phyloP scores from a whole-genome alignment of 768 basidiomycete species.

The Holtermannia corniformis region DNA sequence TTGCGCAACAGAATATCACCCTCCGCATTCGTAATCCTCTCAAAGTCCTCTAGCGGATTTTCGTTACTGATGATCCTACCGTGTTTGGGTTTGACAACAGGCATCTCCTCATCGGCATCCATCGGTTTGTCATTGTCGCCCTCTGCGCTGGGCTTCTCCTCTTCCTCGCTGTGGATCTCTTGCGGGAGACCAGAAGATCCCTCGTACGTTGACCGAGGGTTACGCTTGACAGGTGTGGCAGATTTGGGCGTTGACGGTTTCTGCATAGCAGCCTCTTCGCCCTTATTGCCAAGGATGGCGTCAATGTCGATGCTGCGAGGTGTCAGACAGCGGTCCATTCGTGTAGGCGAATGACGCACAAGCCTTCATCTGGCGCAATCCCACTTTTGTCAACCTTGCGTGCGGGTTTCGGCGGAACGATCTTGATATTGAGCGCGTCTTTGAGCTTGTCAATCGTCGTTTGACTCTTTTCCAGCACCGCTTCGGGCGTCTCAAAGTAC shows the following conservation, averaged over 20 bases:
- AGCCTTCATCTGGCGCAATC: slow-evolving; percentile 44
- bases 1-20: slow-evolving; percentile 69
- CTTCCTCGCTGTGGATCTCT: not conserved
- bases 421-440: slow-evolving; percentile 62
- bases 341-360: slow-evolving; percentile 17
- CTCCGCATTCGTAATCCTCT: slow-evolving; percentile 51
- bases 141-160: not conserved
- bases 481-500: slow-evolving; percentile 70
- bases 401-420: slow-evolving; percentile 55
- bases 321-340: too few relatives aligned
- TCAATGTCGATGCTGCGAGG: not conserved
- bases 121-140: not conserved
- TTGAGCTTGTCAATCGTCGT: slow-evolving; percentile 56
- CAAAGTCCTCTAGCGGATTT: slow-evolving; percentile 68
- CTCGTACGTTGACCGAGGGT: slow-evolving; percentile 26
- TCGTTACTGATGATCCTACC: slow-evolving; percentile 69
- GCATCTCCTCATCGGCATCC: not conserved
- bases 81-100: slow-evolving; percentile 19
- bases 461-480: slow-evolving; percentile 55
- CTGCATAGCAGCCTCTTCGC: not conserved
- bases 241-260: slow-evolving; percentile 6
- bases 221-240: slow-evolving; percentile 29
- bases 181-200: not conserved
- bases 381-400: slow-evolving; percentile 23
- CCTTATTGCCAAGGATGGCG: slow-evolving; percentile 1